Conservation (phyloP, 352 stramenopile genomes). For the Pythium guiyangense region DNA sequence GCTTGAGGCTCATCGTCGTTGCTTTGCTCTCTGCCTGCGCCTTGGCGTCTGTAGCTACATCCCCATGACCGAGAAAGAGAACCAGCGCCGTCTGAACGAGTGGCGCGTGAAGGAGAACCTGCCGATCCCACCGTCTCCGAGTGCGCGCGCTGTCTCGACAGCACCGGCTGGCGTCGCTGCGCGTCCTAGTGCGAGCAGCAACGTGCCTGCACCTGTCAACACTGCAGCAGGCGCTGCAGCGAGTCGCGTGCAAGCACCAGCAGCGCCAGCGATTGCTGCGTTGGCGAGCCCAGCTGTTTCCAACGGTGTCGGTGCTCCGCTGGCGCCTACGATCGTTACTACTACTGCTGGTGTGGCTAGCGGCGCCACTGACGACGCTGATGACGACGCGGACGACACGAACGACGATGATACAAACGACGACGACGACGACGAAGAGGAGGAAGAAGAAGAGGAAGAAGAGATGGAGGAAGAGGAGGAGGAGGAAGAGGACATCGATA, state of each 20-base stretch:
- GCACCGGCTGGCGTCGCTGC: neutral
- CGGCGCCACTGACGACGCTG: too few relatives aligned
- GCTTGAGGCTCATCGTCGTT: neutral
- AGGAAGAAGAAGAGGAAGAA: conserved; percentile 27
- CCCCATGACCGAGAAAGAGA: conserved; percentile 74
- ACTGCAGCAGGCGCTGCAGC: too few relatives aligned
- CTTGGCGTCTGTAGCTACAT: conserved; percentile 35
- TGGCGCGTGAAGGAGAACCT: conserved; percentile 78
- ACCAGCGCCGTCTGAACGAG: conserved; percentile 67
- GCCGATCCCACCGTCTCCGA: conserved; percentile 11
- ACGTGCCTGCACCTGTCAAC: too few relatives aligned
- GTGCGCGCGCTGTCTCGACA: neutral
- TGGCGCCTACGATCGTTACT: neutral
- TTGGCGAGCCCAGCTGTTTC: too few relatives aligned
- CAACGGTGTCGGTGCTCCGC: neutral
- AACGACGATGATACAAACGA: conserved; percentile 35
- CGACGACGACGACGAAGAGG: conserved; percentile 49
- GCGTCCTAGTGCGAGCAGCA: neutral
- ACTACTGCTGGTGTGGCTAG: neutral
- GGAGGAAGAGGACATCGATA: conserved; percentile 27
- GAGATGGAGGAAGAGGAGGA: conserved; percentile 9
- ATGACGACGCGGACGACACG: too few relatives aligned
- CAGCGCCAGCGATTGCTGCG: too few relatives aligned
- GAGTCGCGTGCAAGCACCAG: too few relatives aligned
- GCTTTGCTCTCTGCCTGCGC: neutral